Evolutionary conservation across 1,284 basidiomycete species (phyloP).

Genomic region (Xerocomus tenax): DNA sequence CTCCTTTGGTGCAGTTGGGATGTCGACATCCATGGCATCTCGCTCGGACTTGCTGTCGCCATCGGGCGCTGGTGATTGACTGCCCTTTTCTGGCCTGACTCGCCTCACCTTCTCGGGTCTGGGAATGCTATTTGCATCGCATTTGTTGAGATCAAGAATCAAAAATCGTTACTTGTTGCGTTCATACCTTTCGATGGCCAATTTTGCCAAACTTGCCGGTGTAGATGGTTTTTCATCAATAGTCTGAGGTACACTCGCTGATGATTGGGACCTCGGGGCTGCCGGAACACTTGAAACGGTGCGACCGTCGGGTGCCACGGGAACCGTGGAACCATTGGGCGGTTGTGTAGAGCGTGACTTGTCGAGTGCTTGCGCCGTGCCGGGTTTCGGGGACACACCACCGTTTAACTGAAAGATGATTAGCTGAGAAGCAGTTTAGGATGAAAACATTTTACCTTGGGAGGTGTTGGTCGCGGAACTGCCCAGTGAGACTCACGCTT

Average conservation of each 20-base stretch:
- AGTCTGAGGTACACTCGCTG: slow-evolving; percentile 20
- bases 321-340: slow-evolving; percentile 32
- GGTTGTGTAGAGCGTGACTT: slow-evolving; percentile 34
- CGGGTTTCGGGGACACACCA: slow-evolving; percentile 33
- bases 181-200: slow-evolving; percentile 59
- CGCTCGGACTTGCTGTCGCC: slow-evolving; percentile 22
- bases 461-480: slow-evolving; percentile 32
- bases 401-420: slow-evolving; percentile 29
- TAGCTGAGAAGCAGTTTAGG: slow-evolving; percentile 17
- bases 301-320: slow-evolving; percentile 20
- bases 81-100: slow-evolving; percentile 47
- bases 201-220: slow-evolving; percentile 39
- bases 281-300: slow-evolving; percentile 39
- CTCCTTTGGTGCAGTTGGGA: slow-evolving; percentile 18
- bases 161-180: slow-evolving; percentile 1
- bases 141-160: slow-evolving; percentile 2
- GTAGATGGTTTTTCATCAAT: slow-evolving; percentile 21
- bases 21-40: slow-evolving; percentile 39
- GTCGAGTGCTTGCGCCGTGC: slow-evolving; percentile 29
- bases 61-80: slow-evolving; percentile 37
- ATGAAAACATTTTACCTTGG: slow-evolving; percentile 11
- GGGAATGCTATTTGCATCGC: slow-evolving; percentile 44
- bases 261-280: slow-evolving; percentile 49
- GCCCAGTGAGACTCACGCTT: slow-evolving; percentile 58
- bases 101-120: slow-evolving; percentile 70